Conservation (phyloP, 805 yeast genomes). For the Yarrowia divulgata region DNA sequence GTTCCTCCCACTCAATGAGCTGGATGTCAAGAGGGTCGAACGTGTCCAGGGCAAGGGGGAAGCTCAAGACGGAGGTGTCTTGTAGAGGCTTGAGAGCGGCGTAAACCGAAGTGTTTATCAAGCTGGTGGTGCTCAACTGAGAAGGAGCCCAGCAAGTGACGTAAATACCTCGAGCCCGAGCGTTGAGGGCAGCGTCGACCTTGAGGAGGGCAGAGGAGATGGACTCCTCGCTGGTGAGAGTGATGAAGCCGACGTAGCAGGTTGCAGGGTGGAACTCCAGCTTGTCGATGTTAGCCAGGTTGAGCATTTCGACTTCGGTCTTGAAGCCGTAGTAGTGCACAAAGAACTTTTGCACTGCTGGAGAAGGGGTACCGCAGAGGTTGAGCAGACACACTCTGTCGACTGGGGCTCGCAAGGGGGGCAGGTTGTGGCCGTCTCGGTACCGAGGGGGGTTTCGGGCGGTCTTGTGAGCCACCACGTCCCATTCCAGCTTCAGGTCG, state of each 20-base stretch:
- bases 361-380: constrained; percentile 23
- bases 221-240: constrained; percentile 4
- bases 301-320: constrained; percentile 10
- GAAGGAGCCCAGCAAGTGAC: constrained; percentile 24
- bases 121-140: constrained; percentile 3
- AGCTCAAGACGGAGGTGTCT: constrained; percentile 11
- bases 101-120: constrained; percentile 4
- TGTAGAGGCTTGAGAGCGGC: constrained; percentile 15
- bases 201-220: constrained; percentile 31
- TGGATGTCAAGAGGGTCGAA: constrained; percentile 35
- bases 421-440: constrained; percentile 10
- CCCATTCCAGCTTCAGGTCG: constrained; percentile 34
- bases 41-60: constrained; percentile 15
- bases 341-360: constrained; percentile 12
- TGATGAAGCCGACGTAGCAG: constrained; percentile 14
- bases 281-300: constrained; percentile 1
- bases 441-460: constrained; percentile 5
- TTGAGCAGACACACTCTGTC: constrained; percentile 24
- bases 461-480: constrained; percentile 3
- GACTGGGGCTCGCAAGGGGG: constrained; percentile 23
- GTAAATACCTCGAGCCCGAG: constrained; percentile 4
- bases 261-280: constrained; percentile 10
- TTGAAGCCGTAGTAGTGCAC: constrained; percentile 29
- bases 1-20: constrained; percentile 35
- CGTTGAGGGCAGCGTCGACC: constrained; percentile 19